Base-by-base conservation (phyloP, 495 filamentous ascomycete species). In the Podospora appendiculata region DNA sequence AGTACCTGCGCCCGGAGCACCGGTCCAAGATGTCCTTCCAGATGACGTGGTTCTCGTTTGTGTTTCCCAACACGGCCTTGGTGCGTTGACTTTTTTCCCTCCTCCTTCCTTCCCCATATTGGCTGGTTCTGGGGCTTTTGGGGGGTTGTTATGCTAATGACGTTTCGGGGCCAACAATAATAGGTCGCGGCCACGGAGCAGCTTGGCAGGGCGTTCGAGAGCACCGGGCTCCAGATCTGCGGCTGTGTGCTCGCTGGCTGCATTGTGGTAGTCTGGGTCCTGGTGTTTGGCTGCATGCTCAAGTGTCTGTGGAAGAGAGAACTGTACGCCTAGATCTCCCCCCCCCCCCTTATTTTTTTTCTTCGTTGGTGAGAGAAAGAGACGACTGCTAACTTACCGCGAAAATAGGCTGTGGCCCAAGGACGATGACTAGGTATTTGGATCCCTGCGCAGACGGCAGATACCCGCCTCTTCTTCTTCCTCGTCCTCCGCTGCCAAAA, bases 31-130 rank as follows among this genome's bases (percentile, higher is more conserved):
- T 90, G 71, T 75, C 76, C 11, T 95, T 91, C 60, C 83, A 85
- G 19, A 92, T 95, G 88, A 88, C 82, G 4, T 95, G 88, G 87
- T 93, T 82, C 65, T 87, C 84, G 0, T 95, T 91, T 61, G 76
- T 95, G 0, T 95, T 95, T 60, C 89, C 89, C 4, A 92, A 95
- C 56, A 92, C 88, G 7, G 85, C 86, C 0, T 64, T 90, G 48
- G 73, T 70, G 45, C 48, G 59, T 52, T 14, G 2, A 6, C 16
- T 8, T 41, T n/a, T 48, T 6, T 7, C n/a, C 36, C 34, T 19
- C 18, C 36, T 36, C 10, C 25, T 35, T 4, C 13, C 17, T 45
- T 19, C 6, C 18, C 5, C 35, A 19, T 14, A n/a, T 45, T 45
- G 47, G 47, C 9, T n/a, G 19, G 3, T n/a, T 14, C 25, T 25